A percentile compares a stretch with the other conserved stretches of the same genome.
Evolutionary conservation across 1,284 basidiomycete genomes (phyloP).

Genomic region (Rhizoctonia solani): DNA sequence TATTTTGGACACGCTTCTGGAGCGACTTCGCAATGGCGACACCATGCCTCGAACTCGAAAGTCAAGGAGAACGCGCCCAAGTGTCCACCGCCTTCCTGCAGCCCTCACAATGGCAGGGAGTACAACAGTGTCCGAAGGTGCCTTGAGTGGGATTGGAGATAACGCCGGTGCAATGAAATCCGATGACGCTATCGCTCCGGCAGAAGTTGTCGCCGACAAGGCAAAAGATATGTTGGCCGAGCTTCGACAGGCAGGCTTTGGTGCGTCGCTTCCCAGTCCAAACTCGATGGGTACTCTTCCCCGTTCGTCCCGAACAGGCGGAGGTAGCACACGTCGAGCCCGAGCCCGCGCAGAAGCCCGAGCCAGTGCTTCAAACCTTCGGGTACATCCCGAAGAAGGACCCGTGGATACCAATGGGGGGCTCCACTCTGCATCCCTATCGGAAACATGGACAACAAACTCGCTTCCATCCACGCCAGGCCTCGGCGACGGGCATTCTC

Average conservation of each 20-base stretch:
- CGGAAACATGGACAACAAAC: slow-evolving; percentile 12
- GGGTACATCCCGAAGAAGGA: slow-evolving; percentile 12
- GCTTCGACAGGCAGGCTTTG: slow-evolving; percentile 65
- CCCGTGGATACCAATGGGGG: neutral
- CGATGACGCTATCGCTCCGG: slow-evolving; percentile 40
- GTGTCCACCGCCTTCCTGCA: slow-evolving; percentile 19
- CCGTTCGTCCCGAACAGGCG: slow-evolving; percentile 1
- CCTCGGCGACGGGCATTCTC: slow-evolving; percentile 2
- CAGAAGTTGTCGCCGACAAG: slow-evolving; percentile 58
- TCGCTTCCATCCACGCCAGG: slow-evolving; percentile 28
- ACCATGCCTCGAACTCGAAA: slow-evolving; percentile 59
- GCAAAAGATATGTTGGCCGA: slow-evolving; percentile 75
- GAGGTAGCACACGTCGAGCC: slow-evolving; percentile 28
- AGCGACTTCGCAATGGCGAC: slow-evolving; percentile 72
- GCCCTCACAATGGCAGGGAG: slow-evolving; percentile 39
- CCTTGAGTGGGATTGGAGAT: slow-evolving; percentile 49
- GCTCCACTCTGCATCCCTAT: slow-evolving; percentile 28
- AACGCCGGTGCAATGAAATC: slow-evolving; percentile 50
- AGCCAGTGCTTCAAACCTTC: slow-evolving; percentile 28
- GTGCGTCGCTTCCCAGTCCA: slow-evolving; percentile 31
- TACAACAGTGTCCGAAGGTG: slow-evolving; percentile 47
- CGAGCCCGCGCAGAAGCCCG: slow-evolving; percentile 26
- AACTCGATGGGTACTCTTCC: slow-evolving; percentile 2
- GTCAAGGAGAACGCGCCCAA: slow-evolving; percentile 55
- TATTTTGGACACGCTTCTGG: slow-evolving; percentile 72